Base-by-base conservation (phyloP, 1,284 basidiomycete species). In the Sutorius eximius region DNA sequence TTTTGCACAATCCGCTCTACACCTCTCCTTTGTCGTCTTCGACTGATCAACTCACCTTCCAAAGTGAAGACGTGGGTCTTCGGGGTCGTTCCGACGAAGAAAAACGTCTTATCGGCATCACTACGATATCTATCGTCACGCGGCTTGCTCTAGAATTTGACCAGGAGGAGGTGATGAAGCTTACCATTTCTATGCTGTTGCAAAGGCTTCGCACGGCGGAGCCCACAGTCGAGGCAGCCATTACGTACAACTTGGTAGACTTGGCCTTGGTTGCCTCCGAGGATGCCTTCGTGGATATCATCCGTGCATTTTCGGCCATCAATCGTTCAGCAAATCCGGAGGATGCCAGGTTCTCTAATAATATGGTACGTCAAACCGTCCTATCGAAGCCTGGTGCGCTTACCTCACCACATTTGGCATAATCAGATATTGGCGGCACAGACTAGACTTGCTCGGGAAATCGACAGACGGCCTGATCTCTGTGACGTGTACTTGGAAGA, bases 101-200 rank as follows among this genome's bases (percentile, higher is more conserved):
- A 71, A 89, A 88, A 65, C 78, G 85, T 47, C 79, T 93, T 18
- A 86, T 96, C 52, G 90, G 90, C 7, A 93, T 93, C 51, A 95
- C 89, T 61, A 95, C 94, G 3, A 93, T 98, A 49, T 91, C 91
- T 10, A 89, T 95, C 3, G 91, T 95, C 2, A 88, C 93, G 0
- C 80, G 86, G 29, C 78, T 96, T 20, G 91, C 93, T 0, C 72
- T 95, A 11, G 91, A 94, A 71, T 93, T 94, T 61, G 77, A 83
- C 46, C 80, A 82, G 51, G 89, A 93, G 63, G 91, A 95, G 73
- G 90, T 94, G 20, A 93, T 89, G 3, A 84, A 88, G 41, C 77
- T 95, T 18, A 93, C 91, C 5, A 85, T 93, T 11, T 95, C 95
- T 2, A 95, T 98, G 91, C 77, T 98, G 6, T 75, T 98, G 24